Base-by-base conservation (phyloP, 352 stramenopile species). In the Pythium scleroteichum region DNA sequence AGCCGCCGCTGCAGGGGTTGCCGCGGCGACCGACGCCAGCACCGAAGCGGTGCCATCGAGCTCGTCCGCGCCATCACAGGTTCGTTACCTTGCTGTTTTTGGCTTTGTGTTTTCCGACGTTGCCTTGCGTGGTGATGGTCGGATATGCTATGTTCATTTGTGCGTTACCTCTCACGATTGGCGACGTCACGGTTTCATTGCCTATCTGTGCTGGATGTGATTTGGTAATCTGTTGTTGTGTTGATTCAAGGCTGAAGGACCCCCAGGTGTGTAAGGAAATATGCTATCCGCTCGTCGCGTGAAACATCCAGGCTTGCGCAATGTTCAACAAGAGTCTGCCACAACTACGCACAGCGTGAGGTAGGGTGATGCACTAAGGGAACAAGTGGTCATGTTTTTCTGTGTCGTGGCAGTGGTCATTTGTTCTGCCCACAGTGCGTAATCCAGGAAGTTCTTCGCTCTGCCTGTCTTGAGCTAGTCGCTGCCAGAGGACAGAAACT, bases 11-110 rank as follows among this genome's bases (percentile, higher is more conserved):
- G 55, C 67, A 40, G 73, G 59, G 41, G 53, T 70, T 4, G 24
- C 70, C 9, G 64, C 58, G 2, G 62, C 52, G 17, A 62, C 50
- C 3, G 55, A 61, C n/a, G 42, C 44, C 12, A 51, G 33, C 39
- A 51, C 27, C 44, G 40, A 60, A 14, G 17, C 26, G 5, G 19
- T 13, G 26, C 10, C 26, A 32, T 53, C 65, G 38, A 64, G 64
- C 51, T 54, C 62, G 47, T 67, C 62, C 49, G 61, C 54, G n/a
- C 58, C 29, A 40, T 48, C 53, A 65, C 73, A 90, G 81, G 81
- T 90, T 88, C 75, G 81, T 90, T 84, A 81, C 50, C 20, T 59
- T 56, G 24, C 24, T 16, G 26, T 80, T 52, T 40, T 76, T 78
- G 44, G 59, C 70, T 73, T 62, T 73, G 38, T 79, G 45, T 66